Evolutionary conservation across 768 basidiomycete species (phyloP), one percentile per base, ranked within the genome.

Genomic region (Boletus rufocinnamomeus): DNA sequence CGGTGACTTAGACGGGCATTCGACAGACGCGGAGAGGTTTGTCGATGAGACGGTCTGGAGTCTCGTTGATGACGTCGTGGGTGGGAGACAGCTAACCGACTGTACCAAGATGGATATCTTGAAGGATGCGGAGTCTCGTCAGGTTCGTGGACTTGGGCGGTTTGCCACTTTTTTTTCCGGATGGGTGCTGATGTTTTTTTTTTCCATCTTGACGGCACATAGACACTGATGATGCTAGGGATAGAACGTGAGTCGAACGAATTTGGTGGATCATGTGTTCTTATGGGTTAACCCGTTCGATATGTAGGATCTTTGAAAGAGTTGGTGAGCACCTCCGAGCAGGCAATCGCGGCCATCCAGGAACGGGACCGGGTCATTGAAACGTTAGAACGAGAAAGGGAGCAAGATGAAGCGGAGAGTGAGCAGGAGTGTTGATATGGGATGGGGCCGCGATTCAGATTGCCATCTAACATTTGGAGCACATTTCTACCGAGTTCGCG

Each of bases 151-250:
- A 19, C 21, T 17, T 27, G 1, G 14, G 19, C 16, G 6, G 34
- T 23, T 9, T 48, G 3, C 0, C 25, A 19, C n/a, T 27, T 43
- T 41, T 16, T 7, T 30, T 19, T 23, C 30, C 0, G 10, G 9
- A 34, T 21, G 8, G 25, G 35, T 3, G 4, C 45, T 53, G 37
- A 61, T 38, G 2, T 30, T 37, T 30, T 21, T 8, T 32, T 32
- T 27, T 10, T 10, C 27, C 13, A 6, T 25, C 8, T 43, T 23
- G 38, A 19, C 35, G 27, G 21, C 3, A 9, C 41, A 10, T 47
- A 82, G 81, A 75, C 73, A 2, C 51, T 82, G 25, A 70, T 81
- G 62, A 68, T 76, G 65, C 66, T 83, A 19, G 78, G 75, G 38
- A 71, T 83, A 21, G 81, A 83, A 66, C 76, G 80, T 82, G 58